Evolutionary conservation across 441 rosid genomes (phyloP), one percentile per base, ranked within the genome.

Genomic region (Adansonia gregorii): DNA sequence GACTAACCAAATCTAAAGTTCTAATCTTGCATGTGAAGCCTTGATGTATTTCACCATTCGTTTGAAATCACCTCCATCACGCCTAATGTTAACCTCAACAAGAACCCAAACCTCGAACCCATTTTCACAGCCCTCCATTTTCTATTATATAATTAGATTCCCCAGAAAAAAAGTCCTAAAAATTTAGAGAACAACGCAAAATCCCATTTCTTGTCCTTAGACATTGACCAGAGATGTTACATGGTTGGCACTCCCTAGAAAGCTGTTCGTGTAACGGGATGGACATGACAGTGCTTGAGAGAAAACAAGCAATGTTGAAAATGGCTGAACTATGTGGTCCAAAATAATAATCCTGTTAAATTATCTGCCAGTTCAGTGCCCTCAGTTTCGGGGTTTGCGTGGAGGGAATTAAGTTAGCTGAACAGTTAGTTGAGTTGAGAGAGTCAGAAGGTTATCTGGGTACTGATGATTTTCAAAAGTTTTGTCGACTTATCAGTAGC

Each of bases 271-370:
- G 52, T 75, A 74, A 52, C 66, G 54, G 67, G 65, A 66, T 70
- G 75, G 87, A 83, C 43, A 68, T 77, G 87, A 76, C 76, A 67
- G 78, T 75, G 77, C 79, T 78, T n/a, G 83, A 83, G 76, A 78
- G 58, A 77, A 71, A 79, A 39, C 73, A 72, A 22, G 78, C 70
- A 48, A 83, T 83, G 76, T 60, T 86, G 69, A 82, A 76, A 82
- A 31, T 86, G 78, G 17, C 84, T 78, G 51, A 45, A 31, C 39
- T 51, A 22, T 49, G 66, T 31, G 52, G 72, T 49, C 51, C 83
- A 48, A 68, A 63, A 58, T 35, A 12, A 58, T 46, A 24, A 31
- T 60, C 31, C 52, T 11, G 55, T 61, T 17, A 72, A 70, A 19
- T 35, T 35, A 35, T 35, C 41, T 35, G 6, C 41, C 41, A 35